phyloP scores from a whole-genome alignment of 2,329 filamentous ascomycete species.

The Mycosphaerella sp. region DNA sequence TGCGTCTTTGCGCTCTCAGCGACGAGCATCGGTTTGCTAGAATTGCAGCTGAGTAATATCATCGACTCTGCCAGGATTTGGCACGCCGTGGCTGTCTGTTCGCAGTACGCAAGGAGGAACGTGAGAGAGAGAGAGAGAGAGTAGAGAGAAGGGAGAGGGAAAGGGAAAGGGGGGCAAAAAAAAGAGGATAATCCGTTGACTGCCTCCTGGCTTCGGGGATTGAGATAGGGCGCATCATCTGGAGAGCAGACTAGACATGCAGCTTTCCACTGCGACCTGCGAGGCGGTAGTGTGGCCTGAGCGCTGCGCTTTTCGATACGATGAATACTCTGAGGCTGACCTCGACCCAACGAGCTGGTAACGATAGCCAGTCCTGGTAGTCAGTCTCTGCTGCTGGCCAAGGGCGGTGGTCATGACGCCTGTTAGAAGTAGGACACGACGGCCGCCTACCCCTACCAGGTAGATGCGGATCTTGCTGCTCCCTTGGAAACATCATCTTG shows the following conservation, averaged over 20 bases:
- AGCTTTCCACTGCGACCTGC: slow-evolving; percentile 42
- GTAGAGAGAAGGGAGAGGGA: too few relatives aligned
- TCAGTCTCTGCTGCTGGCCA: slow-evolving; percentile 26
- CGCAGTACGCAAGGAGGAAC: slow-evolving; percentile 19
- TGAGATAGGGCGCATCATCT: slow-evolving; percentile 35
- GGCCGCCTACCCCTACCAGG: slow-evolving; percentile 28
- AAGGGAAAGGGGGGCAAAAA: slow-evolving; percentile 9
- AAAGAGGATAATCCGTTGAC: slow-evolving; percentile 9
- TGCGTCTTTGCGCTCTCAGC: slow-evolving; percentile 15
- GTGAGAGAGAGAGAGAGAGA: too few relatives aligned
- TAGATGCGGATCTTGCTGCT: slow-evolving; percentile 24
- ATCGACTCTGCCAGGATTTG: neutral
- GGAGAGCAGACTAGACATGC: slow-evolving; percentile 39
- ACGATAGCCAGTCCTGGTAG: slow-evolving; percentile 25
- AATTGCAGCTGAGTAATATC: slow-evolving; percentile 5
- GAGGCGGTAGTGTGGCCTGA: slow-evolving; percentile 38
- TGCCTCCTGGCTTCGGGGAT: slow-evolving; percentile 26
- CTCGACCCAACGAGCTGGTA: slow-evolving; percentile 35
- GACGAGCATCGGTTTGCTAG: slow-evolving; percentile 13
- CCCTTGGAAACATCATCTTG: slow-evolving; percentile 22
- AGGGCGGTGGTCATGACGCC: slow-evolving; percentile 26
- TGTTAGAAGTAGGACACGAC: slow-evolving; percentile 24
- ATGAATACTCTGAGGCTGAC: slow-evolving; percentile 40
- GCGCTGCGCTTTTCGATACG: slow-evolving; percentile 35
- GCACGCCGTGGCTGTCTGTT: neutral